Percentiles rank a stretch among this genome's conserved stretches.
Conservation (phyloP, 2,329 filamentous ascomycete genomes). For the Cordyceps fumosorosea region DNA sequence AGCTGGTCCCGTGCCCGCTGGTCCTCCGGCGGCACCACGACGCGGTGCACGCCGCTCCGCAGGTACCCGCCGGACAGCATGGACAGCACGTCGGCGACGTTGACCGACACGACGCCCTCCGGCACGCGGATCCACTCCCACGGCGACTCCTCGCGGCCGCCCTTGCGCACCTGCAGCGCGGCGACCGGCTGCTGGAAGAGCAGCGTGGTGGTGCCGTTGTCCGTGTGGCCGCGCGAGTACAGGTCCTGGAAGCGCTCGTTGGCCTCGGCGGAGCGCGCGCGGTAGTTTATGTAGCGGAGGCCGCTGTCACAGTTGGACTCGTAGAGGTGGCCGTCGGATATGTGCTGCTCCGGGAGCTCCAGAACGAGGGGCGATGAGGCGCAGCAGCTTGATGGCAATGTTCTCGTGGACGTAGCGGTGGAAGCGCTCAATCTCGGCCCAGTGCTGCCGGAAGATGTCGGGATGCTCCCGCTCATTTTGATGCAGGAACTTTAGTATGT, state of each 20-base stretch:
- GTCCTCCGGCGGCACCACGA: slow-evolving; percentile 36
- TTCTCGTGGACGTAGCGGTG: too few relatives aligned
- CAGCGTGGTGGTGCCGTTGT: slow-evolving; percentile 49
- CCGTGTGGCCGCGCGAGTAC: slow-evolving; percentile 42
- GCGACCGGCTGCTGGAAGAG: slow-evolving; percentile 53
- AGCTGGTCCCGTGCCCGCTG: slow-evolving; percentile 39
- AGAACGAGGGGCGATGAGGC: too few relatives aligned
- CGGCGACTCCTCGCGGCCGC: too few relatives aligned
- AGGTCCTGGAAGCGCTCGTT: slow-evolving; percentile 28
- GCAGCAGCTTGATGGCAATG: too few relatives aligned
- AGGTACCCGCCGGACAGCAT: slow-evolving; percentile 41
- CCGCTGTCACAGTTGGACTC: too few relatives aligned
- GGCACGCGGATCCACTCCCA: slow-evolving; percentile 31
- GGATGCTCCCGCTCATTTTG: neutral
- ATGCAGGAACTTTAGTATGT: neutral
- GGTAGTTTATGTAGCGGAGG: too few relatives aligned
- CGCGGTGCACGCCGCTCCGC: slow-evolving; percentile 38
- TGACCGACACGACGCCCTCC: slow-evolving; percentile 45
- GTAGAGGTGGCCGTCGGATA: too few relatives aligned
- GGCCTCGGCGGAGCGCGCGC: too few relatives aligned
- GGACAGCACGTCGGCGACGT: slow-evolving; percentile 43
- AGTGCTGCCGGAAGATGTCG: too few relatives aligned
- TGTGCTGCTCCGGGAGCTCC: too few relatives aligned
- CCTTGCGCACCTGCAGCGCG: slow-evolving; percentile 44
- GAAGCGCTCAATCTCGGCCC: too few relatives aligned